phyloP scores from a whole-genome alignment of 129 eudicot genomes.

The Erigeron canadensis region DNA sequence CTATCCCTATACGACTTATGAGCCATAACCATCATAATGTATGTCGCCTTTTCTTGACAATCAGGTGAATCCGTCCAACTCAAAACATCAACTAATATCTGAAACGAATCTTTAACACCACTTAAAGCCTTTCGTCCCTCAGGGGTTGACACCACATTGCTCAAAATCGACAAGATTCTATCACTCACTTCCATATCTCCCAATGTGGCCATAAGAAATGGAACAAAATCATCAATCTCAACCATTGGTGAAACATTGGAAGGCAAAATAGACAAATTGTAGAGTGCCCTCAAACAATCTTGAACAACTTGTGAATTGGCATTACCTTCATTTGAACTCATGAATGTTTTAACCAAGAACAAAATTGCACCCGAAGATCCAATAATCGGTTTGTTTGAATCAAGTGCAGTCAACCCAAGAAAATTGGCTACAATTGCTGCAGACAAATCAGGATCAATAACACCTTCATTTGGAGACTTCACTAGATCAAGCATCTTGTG shows the following conservation, averaged over 20 bases:
- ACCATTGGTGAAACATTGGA: conserved; percentile 47
- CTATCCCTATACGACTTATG: conserved; percentile 78
- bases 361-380: conserved; percentile 87
- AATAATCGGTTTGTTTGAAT: conserved; percentile 72
- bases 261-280: conserved; percentile 71
- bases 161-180: conserved; percentile 63
- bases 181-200: conserved; percentile 84
- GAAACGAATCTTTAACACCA: conserved; percentile 47
- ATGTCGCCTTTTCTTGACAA: conserved; percentile 79
- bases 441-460: conserved; percentile 31
- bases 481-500: conserved; percentile 83
- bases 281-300: conserved; percentile 73
- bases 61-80: conserved; percentile 79
- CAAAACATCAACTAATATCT: conserved; percentile 61
- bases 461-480: conserved; percentile 34
- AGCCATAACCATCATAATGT: conserved; percentile 92
- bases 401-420: conserved; percentile 82
- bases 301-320: conserved; percentile 53
- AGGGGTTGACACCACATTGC: conserved; percentile 60
- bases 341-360: conserved; percentile 50
- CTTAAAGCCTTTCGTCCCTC: conserved; percentile 76
- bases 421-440: conserved; percentile 84
- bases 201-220: conserved; percentile 44
- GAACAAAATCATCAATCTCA: conserved; percentile 52
- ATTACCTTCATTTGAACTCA: conserved; percentile 26